These are phyloP conservation scores for Botrytis elliptica DNA, from an alignment of 2,329 filamentous ascomycete genomes.

Conservation along the genomic window DNA sequence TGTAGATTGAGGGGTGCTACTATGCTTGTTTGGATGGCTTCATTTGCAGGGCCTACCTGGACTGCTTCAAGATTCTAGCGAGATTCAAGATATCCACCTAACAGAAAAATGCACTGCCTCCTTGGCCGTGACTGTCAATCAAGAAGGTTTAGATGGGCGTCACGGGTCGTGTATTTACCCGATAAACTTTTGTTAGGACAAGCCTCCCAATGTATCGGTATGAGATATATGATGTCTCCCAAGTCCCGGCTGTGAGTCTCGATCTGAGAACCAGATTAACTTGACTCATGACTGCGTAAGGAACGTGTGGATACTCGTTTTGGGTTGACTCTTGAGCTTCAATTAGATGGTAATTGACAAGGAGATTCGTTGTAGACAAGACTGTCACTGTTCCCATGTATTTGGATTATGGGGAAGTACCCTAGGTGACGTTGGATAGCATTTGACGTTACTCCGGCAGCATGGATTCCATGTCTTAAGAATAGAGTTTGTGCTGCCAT, in stretches of 20 bases:
- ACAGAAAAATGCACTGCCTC: neutral
- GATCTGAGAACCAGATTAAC: neutral
- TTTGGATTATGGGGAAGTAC: slow-evolving; percentile 10
- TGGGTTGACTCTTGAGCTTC: neutral
- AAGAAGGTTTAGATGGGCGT: slow-evolving; percentile 10
- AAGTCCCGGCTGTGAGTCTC: neutral
- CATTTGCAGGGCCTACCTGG: slow-evolving; percentile 10
- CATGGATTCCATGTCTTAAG: slow-evolving; percentile 14
- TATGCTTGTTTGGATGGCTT: neutral
- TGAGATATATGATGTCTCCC: slow-evolving; percentile 6
- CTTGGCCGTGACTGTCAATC: neutral
- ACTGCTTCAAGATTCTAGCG: slow-evolving; percentile 9
- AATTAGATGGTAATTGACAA: neutral
- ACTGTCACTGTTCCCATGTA: neutral
- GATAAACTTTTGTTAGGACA: slow-evolving; percentile 10
- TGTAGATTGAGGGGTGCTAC: slow-evolving; percentile 3
- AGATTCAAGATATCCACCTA: neutral
- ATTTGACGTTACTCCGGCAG: slow-evolving; percentile 11
- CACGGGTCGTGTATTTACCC: slow-evolving; percentile 15
- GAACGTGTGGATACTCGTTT: neutral
- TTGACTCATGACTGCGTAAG: neutral
- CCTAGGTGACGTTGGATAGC: slow-evolving; percentile 2
- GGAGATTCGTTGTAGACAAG: neutral
- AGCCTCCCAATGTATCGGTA: slow-evolving; percentile 2
- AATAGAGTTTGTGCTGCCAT: slow-evolving; percentile 19